A percentile compares a stretch with the other conserved stretches of the same genome.
Evolutionary conservation across 768 basidiomycete species (phyloP).

Genomic region (Auricularia heimuer): DNA sequence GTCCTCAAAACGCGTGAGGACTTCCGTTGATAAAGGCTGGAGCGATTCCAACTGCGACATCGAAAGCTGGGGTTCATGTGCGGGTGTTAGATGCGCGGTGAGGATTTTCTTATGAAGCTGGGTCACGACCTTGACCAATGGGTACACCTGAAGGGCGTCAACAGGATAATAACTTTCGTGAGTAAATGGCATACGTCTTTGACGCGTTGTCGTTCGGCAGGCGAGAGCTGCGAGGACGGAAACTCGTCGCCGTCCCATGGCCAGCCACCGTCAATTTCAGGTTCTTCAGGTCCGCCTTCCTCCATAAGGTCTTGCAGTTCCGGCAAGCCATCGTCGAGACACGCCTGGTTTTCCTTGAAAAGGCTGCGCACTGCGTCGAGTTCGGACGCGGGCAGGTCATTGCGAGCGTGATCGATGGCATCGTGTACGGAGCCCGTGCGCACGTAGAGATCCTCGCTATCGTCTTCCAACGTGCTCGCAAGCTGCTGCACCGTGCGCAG

Average conservation of each 20-base stretch:
- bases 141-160: slow-evolving; percentile 37
- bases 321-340: slow-evolving; percentile 49
- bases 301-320: slow-evolving; percentile 50
- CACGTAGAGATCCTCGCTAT: slow-evolving; percentile 39
- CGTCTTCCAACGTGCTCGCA: slow-evolving; percentile 30
- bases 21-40: slow-evolving; percentile 36
- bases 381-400: slow-evolving; percentile 44
- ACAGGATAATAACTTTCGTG: not conserved
- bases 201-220: slow-evolving; percentile 39
- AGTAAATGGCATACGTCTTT: slow-evolving; percentile 1
- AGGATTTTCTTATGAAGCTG: slow-evolving; percentile 55
- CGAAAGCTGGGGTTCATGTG: slow-evolving; percentile 12
- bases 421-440: slow-evolving; percentile 53
- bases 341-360: slow-evolving; percentile 42
- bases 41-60: slow-evolving; percentile 41
- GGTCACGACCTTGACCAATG: slow-evolving; percentile 46
- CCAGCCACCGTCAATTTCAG: slow-evolving; percentile 57
- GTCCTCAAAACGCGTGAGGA: slow-evolving; percentile 53
- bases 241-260: slow-evolving; percentile 34
- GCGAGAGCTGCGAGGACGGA: slow-evolving; percentile 26
- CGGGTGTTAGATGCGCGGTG: slow-evolving; percentile 34
- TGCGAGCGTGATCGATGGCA: slow-evolving; percentile 41
- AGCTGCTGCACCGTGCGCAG: slow-evolving; percentile 37
- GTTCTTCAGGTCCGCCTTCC: slow-evolving; percentile 26
- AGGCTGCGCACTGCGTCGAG: slow-evolving; percentile 42